Base-by-base conservation (phyloP, 225 moss, liverwort and hornwort species). In the Sphagnum tenellum region DNA sequence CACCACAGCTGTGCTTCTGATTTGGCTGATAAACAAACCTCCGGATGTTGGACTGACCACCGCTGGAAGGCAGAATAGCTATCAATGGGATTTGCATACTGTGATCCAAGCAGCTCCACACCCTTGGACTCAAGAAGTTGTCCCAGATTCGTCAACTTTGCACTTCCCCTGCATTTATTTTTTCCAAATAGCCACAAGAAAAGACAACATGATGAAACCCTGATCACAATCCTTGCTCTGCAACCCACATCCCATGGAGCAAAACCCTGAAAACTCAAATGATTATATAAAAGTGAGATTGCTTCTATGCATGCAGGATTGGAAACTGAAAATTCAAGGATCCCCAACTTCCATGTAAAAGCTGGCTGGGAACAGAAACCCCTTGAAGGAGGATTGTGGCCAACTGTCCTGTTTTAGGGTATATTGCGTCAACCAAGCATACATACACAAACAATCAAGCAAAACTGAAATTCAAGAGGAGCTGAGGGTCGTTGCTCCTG, bases 1-100 rank as follows among this genome's bases (percentile, higher is more conserved):
- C 29, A 29, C 29, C 29, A 29, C 29, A 29, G 29, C 29, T 29
- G 29, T 29, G 29, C 29, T 29, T 29, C 29, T 29, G 29, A 46
- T 8, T 49, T 50, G 64, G 8, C 45, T 29, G 46, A 7, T 50
- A 11, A 64, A 9, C 78, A 52, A 44, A 76, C 94, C 85, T 89
- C 91, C 65, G 94, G 94, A 75, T 89, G 74, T 44, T 74, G 65
- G 55, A 86, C 74, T 62, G 94, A 88, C 63, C 89, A 78, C 69
- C 81, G 82, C 44, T 92, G 88, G 63, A 95, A 92, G 55, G 68
- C 77, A 45, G 75, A 56, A 69, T 79, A 89, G 62, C 89, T 92
- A 64, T 82, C 81, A 68, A 95, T 59, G 6, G 94, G 91, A 69
- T 92, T 78, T 14, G 62, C 80, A 77, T 89, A 92, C 4, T 63